Evolutionary conservation across 257 asterid genomes (phyloP), one percentile per base, ranked within the genome.

Genomic region (Solanum habrochaites): DNA sequence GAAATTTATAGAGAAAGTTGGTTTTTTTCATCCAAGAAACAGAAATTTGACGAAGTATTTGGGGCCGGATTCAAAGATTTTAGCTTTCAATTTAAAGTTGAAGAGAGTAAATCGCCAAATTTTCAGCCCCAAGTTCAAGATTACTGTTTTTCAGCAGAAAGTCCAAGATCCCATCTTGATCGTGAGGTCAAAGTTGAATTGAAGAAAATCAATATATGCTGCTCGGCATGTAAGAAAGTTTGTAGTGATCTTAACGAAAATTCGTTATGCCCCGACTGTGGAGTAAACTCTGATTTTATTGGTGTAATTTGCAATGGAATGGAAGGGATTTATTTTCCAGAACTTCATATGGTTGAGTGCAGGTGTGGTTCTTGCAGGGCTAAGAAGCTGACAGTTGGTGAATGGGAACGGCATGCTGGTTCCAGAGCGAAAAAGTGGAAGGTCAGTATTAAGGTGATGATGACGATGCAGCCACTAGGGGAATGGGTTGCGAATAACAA

Each of bases 371-470:
- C 66, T 9, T 85, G 87, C 29, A 39, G 42, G 4, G 2, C 6
- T 21, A 85, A 67, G 87, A 85, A 85, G 42, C 27, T 15, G 67
- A 85, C 39, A 43, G 87, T 85, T 18, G 67, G 81, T 23, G 87
- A 85, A 64, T 85, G 80, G 80, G 87, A 85, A 43, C 37, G 31
- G 29, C 87, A 85, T 32, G 87, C 87, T 47, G 87, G 87, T 29
- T 85, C 87, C 66, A 67, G 82, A 25, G 87, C 87, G 18, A 85
- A 85, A 43, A 85, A 85, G 11, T 85, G 87, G 87, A 85, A 85
- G 66, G 87, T 40, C 31, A 85, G 87, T 3, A 85, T 85, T 64
- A 85, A 67, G n/a, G 78, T 85, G 27, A 85, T 42, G 8, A 39
- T 32, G 21, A 25, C 87, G 40, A 85, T 18, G 81, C 60, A 85